Conservation (phyloP, 2,329 filamentous ascomycete genomes). For the Achaetomium macrosporum region DNA sequence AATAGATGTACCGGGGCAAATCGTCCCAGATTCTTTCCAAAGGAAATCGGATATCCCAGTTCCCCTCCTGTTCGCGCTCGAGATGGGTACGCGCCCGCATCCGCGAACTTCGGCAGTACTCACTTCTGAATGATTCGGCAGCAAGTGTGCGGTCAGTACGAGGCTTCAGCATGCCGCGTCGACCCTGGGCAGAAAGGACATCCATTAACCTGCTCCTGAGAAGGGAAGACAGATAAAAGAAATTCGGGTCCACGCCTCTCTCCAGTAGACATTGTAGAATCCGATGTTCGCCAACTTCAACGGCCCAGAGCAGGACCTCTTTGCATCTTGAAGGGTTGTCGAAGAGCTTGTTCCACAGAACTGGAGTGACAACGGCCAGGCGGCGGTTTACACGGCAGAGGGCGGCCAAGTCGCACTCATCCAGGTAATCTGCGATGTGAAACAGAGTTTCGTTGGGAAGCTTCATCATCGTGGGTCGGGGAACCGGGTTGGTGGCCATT, state of each 20-base stretch:
- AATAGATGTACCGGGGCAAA: too few species aligned
- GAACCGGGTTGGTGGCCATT: not conserved
- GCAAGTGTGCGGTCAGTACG: not conserved
- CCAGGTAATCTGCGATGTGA: not conserved
- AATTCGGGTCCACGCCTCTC: not conserved
- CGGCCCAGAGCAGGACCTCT: conserved; percentile 9
- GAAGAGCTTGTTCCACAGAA: not conserved
- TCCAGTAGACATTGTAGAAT: not conserved
- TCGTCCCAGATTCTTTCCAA: too few species aligned
- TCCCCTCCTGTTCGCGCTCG: not conserved
- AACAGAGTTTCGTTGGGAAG: not conserved
- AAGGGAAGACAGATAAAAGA: not conserved
- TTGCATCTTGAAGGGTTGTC: not conserved
- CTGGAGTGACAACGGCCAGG: not conserved
- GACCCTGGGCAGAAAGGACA: not conserved
- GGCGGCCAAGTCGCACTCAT: not conserved
- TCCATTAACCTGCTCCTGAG: not conserved
- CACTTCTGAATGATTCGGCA: not conserved
- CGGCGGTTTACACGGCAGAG: conserved; percentile 1
- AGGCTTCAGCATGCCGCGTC: not conserved
- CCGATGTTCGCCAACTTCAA: not conserved
- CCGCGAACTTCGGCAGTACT: not conserved
- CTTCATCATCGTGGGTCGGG: not conserved
- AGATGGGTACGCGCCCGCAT: not conserved
- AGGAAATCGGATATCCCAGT: too few species aligned